phyloP scores from a whole-genome alignment of 139 green algal genomes.

The Micractinium conductrix region DNA sequence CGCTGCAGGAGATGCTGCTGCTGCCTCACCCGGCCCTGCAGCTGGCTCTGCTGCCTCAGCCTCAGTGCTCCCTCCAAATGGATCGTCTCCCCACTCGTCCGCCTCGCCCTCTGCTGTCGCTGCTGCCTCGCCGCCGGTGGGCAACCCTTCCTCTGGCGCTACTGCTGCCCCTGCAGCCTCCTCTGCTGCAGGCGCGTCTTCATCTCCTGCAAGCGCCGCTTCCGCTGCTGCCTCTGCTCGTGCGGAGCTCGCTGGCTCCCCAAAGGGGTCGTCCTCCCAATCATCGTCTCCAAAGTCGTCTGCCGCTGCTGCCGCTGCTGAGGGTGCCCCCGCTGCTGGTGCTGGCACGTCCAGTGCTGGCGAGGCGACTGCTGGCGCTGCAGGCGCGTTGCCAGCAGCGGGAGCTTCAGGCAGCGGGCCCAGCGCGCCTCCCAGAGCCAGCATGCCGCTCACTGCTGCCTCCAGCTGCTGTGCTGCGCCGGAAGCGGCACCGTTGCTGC shows the following conservation, averaged over 20 bases:
- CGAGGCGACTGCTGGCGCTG: background rate
- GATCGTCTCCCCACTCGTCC: slow-evolving; percentile 27
- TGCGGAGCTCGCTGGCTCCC: background rate
- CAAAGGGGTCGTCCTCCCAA: slow-evolving; percentile 25
- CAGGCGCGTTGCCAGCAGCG: background rate
- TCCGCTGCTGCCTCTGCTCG: background rate
- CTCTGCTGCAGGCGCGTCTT: background rate
- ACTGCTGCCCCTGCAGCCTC: background rate
- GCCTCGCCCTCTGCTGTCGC: background rate
- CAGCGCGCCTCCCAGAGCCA: slow-evolving; percentile 11
- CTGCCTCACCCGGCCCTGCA: background rate
- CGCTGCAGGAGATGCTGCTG: background rate
- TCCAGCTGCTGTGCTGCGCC: slow-evolving; percentile 1
- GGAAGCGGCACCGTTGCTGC: background rate
- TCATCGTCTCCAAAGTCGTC: slow-evolving; percentile 25
- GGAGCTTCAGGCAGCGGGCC: background rate
- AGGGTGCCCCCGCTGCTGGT: background rate
- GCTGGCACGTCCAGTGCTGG: no score
- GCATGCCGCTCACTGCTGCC: background rate
- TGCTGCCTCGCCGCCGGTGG: background rate
- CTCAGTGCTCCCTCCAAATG: background rate
- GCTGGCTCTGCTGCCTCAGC: background rate
- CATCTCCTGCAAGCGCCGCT: background rate
- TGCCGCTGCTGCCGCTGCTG: slow-evolving; percentile 8
- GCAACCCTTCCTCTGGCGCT: no score